Conservation (phyloP, 2,329 filamentous ascomycete species). For the Polytolypa hystricis region DNA sequence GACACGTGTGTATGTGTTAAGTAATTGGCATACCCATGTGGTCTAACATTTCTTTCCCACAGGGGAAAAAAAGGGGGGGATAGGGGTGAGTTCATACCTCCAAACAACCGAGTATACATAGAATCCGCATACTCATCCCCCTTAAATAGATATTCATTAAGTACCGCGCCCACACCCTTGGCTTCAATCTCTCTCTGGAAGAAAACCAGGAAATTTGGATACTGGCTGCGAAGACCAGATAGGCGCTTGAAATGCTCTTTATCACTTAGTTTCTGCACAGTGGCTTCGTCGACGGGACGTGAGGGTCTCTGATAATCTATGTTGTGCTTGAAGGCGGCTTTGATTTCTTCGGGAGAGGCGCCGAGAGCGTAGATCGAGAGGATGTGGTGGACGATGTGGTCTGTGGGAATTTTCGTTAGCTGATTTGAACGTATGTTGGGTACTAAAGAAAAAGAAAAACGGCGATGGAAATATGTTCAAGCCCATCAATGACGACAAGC, state of each 20-base stretch:
- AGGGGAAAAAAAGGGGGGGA: slow-evolving; percentile 4
- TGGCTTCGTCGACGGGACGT: slow-evolving; percentile 35
- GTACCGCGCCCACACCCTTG: slow-evolving; percentile 49
- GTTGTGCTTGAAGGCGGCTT: slow-evolving; percentile 55
- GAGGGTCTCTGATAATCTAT: slow-evolving; percentile 52
- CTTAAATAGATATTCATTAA: slow-evolving; percentile 59
- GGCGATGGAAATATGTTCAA: too few species aligned
- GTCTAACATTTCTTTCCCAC: not conserved
- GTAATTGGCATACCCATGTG: not conserved
- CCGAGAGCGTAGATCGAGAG: slow-evolving; percentile 67
- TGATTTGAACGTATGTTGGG: too few species aligned
- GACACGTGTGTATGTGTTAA: slow-evolving; percentile 6
- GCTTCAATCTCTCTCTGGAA: slow-evolving; percentile 62
- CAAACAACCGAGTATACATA: slow-evolving; percentile 57
- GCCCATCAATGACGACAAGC: too few species aligned
- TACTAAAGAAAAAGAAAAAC: too few species aligned
- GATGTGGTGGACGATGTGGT: slow-evolving; percentile 72
- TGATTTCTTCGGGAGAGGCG: slow-evolving; percentile 49
- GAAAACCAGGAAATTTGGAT: slow-evolving; percentile 64
- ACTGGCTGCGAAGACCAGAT: slow-evolving; percentile 54
- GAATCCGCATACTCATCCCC: slow-evolving; percentile 54
- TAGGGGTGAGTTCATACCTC: slow-evolving; percentile 33
- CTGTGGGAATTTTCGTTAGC: too few species aligned
- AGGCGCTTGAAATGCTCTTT: slow-evolving; percentile 46
- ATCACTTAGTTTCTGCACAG: slow-evolving; percentile 47